phyloP scores from a whole-genome alignment of 2,329 filamentous ascomycete species.

The Aspergillus novoparasiticus region DNA sequence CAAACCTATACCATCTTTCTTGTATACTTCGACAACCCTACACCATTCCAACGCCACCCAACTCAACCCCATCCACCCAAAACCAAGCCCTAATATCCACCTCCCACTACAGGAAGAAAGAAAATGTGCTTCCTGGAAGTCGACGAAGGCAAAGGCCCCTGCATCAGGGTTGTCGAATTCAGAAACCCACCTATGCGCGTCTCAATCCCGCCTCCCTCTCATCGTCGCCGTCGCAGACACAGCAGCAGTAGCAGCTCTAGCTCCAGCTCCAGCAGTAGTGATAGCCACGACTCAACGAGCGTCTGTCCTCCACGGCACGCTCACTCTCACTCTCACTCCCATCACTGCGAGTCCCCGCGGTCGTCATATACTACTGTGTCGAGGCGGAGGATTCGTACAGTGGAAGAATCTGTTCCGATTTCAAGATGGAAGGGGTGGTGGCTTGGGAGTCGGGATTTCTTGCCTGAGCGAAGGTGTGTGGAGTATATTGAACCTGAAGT shows the following conservation, averaged over 20 bases:
- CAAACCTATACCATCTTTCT: background rate
- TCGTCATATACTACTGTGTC: conserved; percentile 17
- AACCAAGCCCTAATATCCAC: background rate
- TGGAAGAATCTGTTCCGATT: conserved; percentile 16
- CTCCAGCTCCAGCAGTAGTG: background rate
- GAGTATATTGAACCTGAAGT: conserved; percentile 18
- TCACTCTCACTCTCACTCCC: background rate
- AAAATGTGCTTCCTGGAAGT: conserved; percentile 23
- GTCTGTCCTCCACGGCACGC: background rate
- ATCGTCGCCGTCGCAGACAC: background rate
- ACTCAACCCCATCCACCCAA: background rate
- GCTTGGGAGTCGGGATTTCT: conserved; percentile 5
- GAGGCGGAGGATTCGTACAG: conserved; percentile 10
- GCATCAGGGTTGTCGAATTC: conserved; percentile 16
- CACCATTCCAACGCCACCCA: no score
- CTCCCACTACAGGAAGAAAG: background rate
- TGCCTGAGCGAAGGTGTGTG: conserved; percentile 13
- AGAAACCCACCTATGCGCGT: conserved; percentile 10
- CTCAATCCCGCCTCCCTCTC: background rate
- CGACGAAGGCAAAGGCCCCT: conserved; percentile 14
- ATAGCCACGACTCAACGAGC: conserved; percentile 4
- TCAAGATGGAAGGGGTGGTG: background rate
- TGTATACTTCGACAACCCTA: background rate
- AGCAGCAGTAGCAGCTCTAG: conserved; percentile 4
- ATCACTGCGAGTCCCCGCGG: background rate